Evolutionary conservation across 495 filamentous ascomycete species (phyloP), one percentile per base, ranked within the genome.

Genomic region (Tuber indicum): DNA sequence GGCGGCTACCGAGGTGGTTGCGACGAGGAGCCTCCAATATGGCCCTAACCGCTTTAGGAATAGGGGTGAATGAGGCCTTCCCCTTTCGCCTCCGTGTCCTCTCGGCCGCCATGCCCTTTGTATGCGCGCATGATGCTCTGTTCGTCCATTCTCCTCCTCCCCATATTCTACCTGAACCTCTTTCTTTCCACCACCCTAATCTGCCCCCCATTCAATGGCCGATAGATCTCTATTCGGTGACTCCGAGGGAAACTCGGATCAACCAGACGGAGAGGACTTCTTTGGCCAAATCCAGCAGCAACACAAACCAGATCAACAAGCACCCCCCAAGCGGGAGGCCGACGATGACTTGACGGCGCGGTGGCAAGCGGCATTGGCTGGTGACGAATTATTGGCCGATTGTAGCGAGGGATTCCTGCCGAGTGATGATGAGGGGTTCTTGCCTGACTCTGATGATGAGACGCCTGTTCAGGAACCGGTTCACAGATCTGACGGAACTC

Each of bases 291-390:
- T 87, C 44, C 87, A 86, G 26, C 73, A 76, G 41, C 52, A 76
- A 5, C 16, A 70, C 36, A 17, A 66, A 66, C 58, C 58, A 12
- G 47, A 41, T 9, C 49, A 58, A 21, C 62, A 75, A 39, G 8
- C 6, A 70, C 45, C 6, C 66, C 45, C 71, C 42, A 76, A 82
- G 46, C 74, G 76, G 14, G 81, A 69, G 45, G 14, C 81, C 16
- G 39, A 62, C n/a, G 87, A 88, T 44, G 91, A 96, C 79, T 84
- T 96, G 10, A 91, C 92, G 71, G 92, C 91, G 3, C 89, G 91
- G 78, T 98, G 96, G 96, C 87, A 93, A 80, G 92, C 91, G 69
- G 92, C 92, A 76, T 87, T 98, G 79, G 92, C 85, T 46, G 91
- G 90, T 62, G 94, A 96, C 79, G 93, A 95, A 74, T 86, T 93